Base-by-base conservation (phyloP, 495 filamentous ascomycete genomes). In the Thermochaetoides thermophila region DNA sequence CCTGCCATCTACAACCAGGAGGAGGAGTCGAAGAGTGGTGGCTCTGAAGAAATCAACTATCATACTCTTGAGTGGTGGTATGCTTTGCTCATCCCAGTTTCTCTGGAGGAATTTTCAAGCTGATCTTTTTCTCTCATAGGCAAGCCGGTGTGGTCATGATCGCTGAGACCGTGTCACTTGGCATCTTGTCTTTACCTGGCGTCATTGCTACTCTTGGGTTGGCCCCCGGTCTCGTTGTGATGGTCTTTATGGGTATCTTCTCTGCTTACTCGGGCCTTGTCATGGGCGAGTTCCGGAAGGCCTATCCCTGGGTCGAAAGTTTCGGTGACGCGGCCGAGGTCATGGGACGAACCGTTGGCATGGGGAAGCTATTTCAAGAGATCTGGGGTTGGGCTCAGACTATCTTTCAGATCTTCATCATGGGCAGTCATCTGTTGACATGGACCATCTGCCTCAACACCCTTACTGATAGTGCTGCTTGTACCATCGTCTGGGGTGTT, bases 391-490 rank as follows among this genome's bases (percentile, higher is more conserved):
- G 41, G 41, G 41, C 41, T 12, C 41, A 44, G 29, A 35, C 33
- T 18, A 28, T 44, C 32, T 44, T 44, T 29, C 32, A 32, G 15
- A 30, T 39, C 29, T 44, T 44, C 16, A 37, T 44, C 36, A 44
- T 44, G 41, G 41, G 35, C 37, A 39, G 35, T 25, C 41, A 44
- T 22, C 27, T 44, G n/a, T 37, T 44, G 22, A 44, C 41, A 1
- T 44, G 31, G 31, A 44, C 36, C 28, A 44, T 44, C 36, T 44
- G 41, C 36, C 27, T 44, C 17, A 44, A 44, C 41, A 44, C 41
- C 5, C 32, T 44, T 4, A 32, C 41, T 19, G 14, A 32, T 37
- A 35, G 36, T 29, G 11, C 41, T 5, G 15, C 36, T 9, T 44
- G 41, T 37, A 44, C 36, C 36, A 44, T 44, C 32, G 29, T 44